phyloP scores from a whole-genome alignment of 305 asterid species.

The Fraxinus xanthoxyloides region DNA sequence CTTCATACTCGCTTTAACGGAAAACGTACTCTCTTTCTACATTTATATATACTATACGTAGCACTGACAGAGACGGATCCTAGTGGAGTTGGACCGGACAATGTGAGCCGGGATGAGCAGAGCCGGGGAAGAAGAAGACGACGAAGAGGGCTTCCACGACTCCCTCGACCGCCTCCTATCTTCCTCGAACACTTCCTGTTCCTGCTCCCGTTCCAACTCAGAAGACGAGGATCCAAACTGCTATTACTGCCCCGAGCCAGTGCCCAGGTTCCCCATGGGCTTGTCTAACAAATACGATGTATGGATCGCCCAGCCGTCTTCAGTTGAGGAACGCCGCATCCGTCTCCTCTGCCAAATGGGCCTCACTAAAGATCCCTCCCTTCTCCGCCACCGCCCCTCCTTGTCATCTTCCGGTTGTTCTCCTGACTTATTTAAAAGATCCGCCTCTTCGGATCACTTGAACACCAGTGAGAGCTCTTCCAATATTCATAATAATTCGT shows the following conservation, averaged over 20 bases:
- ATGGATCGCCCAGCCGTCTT: conserved; percentile 86
- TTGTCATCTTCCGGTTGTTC: conserved; percentile 30
- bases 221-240: conserved; percentile 50
- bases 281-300: conserved; percentile 64
- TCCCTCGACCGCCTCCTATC: conserved; percentile 87
- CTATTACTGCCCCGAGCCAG: conserved; percentile 28
- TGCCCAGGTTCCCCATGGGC: conserved; percentile 57
- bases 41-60: not conserved
- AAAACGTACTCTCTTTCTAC: conserved; percentile 10
- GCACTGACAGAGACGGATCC: conserved; percentile 13
- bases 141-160: conserved; percentile 73
- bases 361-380: conserved; percentile 62
- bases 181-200: conserved; percentile 81
- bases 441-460: conserved; percentile 28
- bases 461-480: conserved; percentile 32
- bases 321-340: conserved; percentile 83
- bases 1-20: conserved; percentile 11
- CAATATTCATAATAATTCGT: conserved; percentile 1
- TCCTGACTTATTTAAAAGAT: not conserved
- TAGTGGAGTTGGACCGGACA: conserved; percentile 37
- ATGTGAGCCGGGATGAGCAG: conserved; percentile 59
- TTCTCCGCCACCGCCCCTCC: conserved; percentile 56
- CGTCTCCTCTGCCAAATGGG: conserved; percentile 82
- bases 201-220: conserved; percentile 58
- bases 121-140: conserved; percentile 57